Evolutionary conservation across 306 rosid genomes (phyloP).

Genomic region (Cucumis sativus): Cucumber_9930_V3 NC_026658.2:9613001-9613500

Average conservation of each 20-base stretch:
- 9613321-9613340: background rate
- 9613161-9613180: background rate
- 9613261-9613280: constrained; percentile 75
- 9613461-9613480: too few species aligned
- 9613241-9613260: constrained; percentile 92
- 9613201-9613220: background rate
- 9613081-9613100: background rate
- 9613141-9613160: background rate
- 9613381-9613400: too few species aligned
- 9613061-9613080: background rate
- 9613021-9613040: background rate
- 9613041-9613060: background rate
- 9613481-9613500: too few species aligned
- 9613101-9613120: background rate
- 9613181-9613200: background rate
- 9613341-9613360: background rate
- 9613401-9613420: too few species aligned
- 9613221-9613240: constrained; percentile 49
- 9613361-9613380: too few species aligned
- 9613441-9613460: too few species aligned
- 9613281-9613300: background rate
- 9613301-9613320: background rate
- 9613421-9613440: too few species aligned
- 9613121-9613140: background rate
- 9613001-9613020: background rate